Evolutionary conservation across 495 filamentous ascomycete genomes (phyloP).

Genomic region (Talaromyces liani): DNA sequence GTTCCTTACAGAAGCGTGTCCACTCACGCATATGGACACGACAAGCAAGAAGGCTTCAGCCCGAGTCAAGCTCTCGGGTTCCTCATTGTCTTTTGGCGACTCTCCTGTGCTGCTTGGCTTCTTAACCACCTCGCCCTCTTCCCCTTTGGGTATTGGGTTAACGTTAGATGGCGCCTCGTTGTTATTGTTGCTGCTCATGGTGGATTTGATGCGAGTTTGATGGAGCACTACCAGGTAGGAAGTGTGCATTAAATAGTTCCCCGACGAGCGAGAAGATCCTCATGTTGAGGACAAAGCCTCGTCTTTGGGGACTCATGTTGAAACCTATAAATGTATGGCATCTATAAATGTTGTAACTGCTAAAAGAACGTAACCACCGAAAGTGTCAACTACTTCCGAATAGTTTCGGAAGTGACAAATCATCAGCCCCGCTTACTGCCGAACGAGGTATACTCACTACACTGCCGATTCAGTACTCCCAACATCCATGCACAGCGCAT

Average conservation of each 20-base stretch:
- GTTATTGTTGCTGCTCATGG: not conserved
- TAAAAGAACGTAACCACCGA: not conserved
- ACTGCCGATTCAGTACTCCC: not conserved
- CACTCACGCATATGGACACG: slow-evolving; percentile 4
- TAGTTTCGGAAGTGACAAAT: not conserved
- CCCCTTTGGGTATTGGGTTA: not conserved
- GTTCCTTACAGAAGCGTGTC: not conserved
- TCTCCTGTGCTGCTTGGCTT: slow-evolving; percentile 2
- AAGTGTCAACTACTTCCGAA: not conserved
- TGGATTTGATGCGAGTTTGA: slow-evolving; percentile 1
- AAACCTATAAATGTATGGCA: not conserved
- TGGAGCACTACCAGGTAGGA: not conserved
- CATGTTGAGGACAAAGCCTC: not conserved
- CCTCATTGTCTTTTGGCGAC: not conserved
- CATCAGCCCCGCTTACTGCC: not conserved
- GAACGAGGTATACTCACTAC: too few relatives aligned
- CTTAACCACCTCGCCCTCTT: not conserved
- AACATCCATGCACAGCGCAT: not conserved
- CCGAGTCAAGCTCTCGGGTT: slow-evolving; percentile 1
- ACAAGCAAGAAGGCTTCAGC: not conserved
- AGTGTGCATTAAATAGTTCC: not conserved
- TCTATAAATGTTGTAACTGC: not conserved
- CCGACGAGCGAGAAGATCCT: not conserved
- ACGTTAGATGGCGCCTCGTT: not conserved
- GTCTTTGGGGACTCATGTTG: not conserved